A percentile compares a stretch with the other conserved stretches of the same genome.
These are phyloP conservation scores for Cucurbita ficifolia DNA, from an alignment of 306 rosid genomes.

Conservation along the genomic window DNA sequence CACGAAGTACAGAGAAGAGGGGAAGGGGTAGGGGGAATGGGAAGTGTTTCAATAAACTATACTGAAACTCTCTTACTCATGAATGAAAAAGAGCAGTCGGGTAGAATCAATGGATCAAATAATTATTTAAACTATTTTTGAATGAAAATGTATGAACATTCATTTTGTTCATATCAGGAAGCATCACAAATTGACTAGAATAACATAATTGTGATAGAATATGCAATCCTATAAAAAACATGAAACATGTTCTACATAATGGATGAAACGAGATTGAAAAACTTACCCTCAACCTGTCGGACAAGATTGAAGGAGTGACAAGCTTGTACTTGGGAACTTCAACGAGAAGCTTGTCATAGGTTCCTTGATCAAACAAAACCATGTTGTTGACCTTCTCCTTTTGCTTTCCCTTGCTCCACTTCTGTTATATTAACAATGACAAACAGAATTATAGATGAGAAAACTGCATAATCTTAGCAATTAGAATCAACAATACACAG, in stretches of 20 bases:
- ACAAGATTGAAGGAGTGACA: constrained; percentile 6
- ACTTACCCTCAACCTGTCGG: constrained; percentile 9
- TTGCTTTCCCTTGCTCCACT: constrained; percentile 10
- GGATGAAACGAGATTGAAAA: background rate
- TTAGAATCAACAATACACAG: background rate
- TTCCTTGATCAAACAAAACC: constrained; percentile 7
- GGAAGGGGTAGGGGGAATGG: background rate
- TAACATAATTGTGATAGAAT: background rate
- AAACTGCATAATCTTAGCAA: background rate
- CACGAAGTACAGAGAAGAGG: background rate
- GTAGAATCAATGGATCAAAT: background rate
- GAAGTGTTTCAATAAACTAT: background rate
- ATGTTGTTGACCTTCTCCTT: constrained; percentile 10
- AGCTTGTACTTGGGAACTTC: constrained; percentile 10
- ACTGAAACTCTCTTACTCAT: background rate
- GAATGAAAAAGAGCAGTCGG: too few relatives aligned
- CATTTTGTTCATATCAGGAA: background rate
- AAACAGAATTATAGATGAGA: background rate
- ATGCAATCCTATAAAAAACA: background rate
- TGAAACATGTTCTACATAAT: background rate
- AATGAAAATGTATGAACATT: background rate
- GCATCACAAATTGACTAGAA: background rate
- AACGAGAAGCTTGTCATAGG: constrained; percentile 6
- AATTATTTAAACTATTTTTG: background rate
- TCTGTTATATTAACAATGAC: background rate